Percentiles rank a stretch among this genome's conserved stretches.
Evolutionary conservation across 345 rosid genomes (phyloP).

Genomic region (Eucalyptus pauciflora): DNA sequence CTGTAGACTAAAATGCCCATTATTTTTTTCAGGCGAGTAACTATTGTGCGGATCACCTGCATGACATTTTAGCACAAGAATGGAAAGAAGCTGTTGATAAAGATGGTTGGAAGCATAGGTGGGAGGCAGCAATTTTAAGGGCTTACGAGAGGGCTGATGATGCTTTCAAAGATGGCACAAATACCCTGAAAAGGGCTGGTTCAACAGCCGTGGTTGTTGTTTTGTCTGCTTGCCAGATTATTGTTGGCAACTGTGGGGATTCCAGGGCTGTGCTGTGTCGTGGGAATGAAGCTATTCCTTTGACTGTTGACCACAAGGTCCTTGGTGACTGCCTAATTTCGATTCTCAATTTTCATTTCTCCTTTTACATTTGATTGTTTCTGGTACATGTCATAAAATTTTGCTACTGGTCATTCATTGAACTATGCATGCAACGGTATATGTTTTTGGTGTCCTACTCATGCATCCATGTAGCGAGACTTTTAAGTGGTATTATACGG

Average conservation of each 20-base stretch:
- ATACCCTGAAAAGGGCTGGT: conserved; percentile 5
- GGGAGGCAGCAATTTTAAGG: neutral
- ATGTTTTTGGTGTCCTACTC: neutral
- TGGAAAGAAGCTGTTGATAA: neutral
- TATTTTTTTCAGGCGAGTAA: neutral
- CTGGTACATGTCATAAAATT: neutral
- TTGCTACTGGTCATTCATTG: neutral
- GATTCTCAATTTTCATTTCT: neutral
- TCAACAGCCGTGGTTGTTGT: conserved; percentile 80
- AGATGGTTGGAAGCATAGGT: neutral
- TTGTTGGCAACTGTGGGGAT: conserved; percentile 82
- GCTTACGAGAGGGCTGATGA: neutral
- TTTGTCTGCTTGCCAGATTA: conserved; percentile 45
- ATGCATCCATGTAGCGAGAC: neutral
- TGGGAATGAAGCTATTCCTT: conserved; percentile 48
- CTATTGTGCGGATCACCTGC: neutral
- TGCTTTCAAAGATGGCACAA: neutral
- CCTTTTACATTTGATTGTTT: neutral
- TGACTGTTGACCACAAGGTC: conserved; percentile 85
- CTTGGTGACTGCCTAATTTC: neutral
- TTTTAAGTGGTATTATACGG: neutral
- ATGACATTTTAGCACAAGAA: neutral
- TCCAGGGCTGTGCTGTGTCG: conserved; percentile 82
- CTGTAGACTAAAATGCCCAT: neutral
- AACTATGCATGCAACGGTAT: neutral